phyloP scores from a whole-genome alignment of 2,329 filamentous ascomycete genomes.

The Cryphonectria naterciae region DNA sequence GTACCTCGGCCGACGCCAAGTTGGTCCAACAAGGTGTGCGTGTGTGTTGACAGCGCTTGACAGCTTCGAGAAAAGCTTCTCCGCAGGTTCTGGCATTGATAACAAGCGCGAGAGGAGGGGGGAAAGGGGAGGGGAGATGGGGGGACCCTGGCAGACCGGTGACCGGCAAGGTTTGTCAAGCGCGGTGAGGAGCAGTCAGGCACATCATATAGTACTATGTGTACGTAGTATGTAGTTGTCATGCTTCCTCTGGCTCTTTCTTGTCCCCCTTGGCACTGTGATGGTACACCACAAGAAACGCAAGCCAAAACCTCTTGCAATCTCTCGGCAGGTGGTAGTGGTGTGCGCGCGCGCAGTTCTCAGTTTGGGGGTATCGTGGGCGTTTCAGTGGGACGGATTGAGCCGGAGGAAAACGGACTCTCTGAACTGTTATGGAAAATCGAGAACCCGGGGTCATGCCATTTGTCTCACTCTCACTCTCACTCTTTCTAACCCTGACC shows the following conservation, averaged over 20 bases:
- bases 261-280: background rate
- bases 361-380: background rate
- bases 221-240: background rate
- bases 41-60: conserved; percentile 2
- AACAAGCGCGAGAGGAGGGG: background rate
- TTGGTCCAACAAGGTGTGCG: background rate
- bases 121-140: background rate
- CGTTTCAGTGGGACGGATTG: background rate
- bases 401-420: background rate
- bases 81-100: background rate
- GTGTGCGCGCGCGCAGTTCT: background rate
- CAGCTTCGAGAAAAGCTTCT: conserved; percentile 9
- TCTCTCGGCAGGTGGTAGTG: background rate
- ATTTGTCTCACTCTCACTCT: too few species aligned
- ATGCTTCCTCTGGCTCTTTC: background rate
- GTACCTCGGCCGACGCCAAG: conserved; percentile 6
- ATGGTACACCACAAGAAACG: background rate
- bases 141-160: background rate
- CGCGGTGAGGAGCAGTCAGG: background rate
- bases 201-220: background rate
- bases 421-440: background rate
- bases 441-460: background rate
- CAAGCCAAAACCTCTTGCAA: background rate
- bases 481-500: too few species aligned
- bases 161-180: conserved; percentile 3